phyloP scores from a whole-genome alignment of 2,329 filamentous ascomycete species.

The Chrysosporium queenslandicum region DNA sequence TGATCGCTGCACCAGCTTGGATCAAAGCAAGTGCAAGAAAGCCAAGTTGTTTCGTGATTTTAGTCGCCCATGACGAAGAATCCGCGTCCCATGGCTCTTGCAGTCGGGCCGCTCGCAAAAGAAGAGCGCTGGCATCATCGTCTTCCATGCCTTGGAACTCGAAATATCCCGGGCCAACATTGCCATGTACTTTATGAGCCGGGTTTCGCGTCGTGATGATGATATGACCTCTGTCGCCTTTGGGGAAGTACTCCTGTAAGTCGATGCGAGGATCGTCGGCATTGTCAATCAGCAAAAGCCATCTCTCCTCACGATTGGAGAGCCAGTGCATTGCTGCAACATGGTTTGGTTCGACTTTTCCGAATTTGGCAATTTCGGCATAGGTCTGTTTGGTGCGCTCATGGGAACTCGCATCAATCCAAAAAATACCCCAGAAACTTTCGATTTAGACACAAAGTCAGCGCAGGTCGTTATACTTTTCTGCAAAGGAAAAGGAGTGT shows the following conservation, averaged over 20 bases:
- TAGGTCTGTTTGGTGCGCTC: conserved; percentile 22
- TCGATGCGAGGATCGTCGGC: conserved; percentile 32
- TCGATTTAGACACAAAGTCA: background rate
- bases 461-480: background rate
- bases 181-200: conserved; percentile 21
- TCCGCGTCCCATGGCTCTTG: conserved; percentile 11
- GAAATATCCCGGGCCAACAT: conserved; percentile 21
- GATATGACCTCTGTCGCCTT: conserved; percentile 27
- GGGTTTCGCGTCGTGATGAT: conserved; percentile 34
- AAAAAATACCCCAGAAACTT: conserved; percentile 27
- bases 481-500: background rate
- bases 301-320: conserved; percentile 18
- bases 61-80: conserved; percentile 15
- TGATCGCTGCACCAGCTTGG: conserved; percentile 23
- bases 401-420: conserved; percentile 27
- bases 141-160: conserved; percentile 20
- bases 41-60: conserved; percentile 18
- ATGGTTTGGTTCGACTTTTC: conserved; percentile 23
- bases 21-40: conserved; percentile 23
- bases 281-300: conserved; percentile 36
- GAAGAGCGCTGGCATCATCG: conserved; percentile 19
- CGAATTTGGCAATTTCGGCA: conserved; percentile 22
- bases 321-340: conserved; percentile 23
- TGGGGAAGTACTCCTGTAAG: conserved; percentile 26
- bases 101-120: conserved; percentile 18